Evolutionary conservation across 169 alveolate species (phyloP).

Genomic region (Eimeria necatrix): DNA sequence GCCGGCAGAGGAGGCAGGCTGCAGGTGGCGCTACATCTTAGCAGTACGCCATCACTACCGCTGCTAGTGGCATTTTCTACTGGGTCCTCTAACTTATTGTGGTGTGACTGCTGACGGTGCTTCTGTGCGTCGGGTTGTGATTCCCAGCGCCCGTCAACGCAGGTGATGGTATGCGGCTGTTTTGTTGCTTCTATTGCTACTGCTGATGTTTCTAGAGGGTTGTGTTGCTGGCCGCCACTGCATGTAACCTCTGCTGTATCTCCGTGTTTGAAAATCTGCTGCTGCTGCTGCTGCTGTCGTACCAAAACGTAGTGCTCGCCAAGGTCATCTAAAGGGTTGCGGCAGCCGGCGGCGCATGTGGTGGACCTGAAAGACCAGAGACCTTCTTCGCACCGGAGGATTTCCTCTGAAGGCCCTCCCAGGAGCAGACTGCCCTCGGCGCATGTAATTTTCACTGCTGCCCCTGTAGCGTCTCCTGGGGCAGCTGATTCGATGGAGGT

Average conservation of each 20-base stretch:
- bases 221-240: neutral
- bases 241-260: constrained; percentile 41
- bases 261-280: constrained; percentile 19
- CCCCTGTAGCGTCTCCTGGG: neutral
- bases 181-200: neutral
- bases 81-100: neutral
- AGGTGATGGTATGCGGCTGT: constrained; percentile 32
- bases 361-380: constrained; percentile 58
- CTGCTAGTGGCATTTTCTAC: constrained; percentile 2
- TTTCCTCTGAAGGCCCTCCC: constrained; percentile 41
- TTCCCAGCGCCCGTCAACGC: constrained; percentile 65
- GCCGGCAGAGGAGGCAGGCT: constrained; percentile 40
- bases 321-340: constrained; percentile 40
- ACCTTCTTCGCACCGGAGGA: constrained; percentile 34
- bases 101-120: constrained; percentile 15
- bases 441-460: constrained; percentile 29
- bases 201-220: constrained; percentile 24
- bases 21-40: constrained; percentile 69
- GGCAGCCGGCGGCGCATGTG: constrained; percentile 57
- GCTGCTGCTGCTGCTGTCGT: constrained; percentile 36
- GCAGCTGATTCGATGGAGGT: constrained; percentile 20
- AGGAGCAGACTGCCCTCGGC: constrained; percentile 27
- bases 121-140: neutral
- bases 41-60: constrained; percentile 50
- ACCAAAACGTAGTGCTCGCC: constrained; percentile 16